Conservation (phyloP, 2,329 filamentous ascomycete species). For the Aspergillus versicolor region DNA sequence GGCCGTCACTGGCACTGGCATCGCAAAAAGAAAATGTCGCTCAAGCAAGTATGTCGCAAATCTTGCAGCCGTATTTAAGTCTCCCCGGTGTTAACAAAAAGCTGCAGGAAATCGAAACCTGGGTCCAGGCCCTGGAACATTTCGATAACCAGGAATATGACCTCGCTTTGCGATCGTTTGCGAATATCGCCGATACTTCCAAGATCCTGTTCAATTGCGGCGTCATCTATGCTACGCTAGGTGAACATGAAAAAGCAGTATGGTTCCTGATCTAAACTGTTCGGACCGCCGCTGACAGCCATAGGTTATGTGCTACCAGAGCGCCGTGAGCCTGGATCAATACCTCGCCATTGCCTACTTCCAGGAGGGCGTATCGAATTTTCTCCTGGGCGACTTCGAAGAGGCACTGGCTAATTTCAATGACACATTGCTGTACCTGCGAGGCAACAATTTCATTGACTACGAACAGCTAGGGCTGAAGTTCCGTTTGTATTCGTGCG, state of each 20-base stretch:
- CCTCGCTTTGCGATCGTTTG: conserved; percentile 78
- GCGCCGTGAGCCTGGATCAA: conserved; percentile 83
- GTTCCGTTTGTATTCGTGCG: conserved; percentile 96
- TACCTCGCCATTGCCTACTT: conserved; percentile 98
- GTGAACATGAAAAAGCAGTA: conserved; percentile 94
- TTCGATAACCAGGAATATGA: conserved; percentile 99
- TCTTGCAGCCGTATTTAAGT: not conserved
- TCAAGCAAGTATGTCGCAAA: conserved; percentile 56
- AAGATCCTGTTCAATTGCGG: conserved; percentile 99
- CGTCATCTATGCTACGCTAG: conserved; percentile 93
- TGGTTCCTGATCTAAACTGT: conserved; percentile 33
- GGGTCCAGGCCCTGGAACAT: conserved; percentile 84
- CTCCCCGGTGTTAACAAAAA: conserved; percentile 1
- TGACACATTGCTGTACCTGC: conserved; percentile 88
- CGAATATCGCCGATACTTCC: conserved; percentile 86
- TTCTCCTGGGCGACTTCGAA: conserved; percentile 93
- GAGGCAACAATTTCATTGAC: conserved; percentile 96
- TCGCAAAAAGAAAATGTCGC: conserved; percentile 48
- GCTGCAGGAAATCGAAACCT: conserved; percentile 94
- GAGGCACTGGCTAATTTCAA: conserved; percentile 98
- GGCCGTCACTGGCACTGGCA: conserved; percentile 11
- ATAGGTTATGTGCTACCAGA: conserved; percentile 92
- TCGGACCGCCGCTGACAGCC: conserved; percentile 14
- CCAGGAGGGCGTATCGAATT: conserved; percentile 97
- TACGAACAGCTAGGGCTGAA: conserved; percentile 93